Base-by-base conservation (phyloP, 345 rosid genomes). In the Sonneratia alba region DNA sequence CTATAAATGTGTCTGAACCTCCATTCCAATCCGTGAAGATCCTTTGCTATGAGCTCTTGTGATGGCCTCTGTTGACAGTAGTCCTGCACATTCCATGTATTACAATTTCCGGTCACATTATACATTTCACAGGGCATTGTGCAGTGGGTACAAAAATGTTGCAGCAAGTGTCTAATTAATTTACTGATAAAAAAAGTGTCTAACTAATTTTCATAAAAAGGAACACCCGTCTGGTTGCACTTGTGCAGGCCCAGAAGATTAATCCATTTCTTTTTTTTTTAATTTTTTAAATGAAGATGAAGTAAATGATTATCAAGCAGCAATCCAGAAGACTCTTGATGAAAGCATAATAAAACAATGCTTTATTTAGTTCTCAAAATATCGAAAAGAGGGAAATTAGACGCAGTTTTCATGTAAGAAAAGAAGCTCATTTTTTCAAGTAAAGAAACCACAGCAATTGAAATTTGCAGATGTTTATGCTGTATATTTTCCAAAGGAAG, bases 11-110 rank as follows among this genome's bases (percentile, higher is more conserved):
- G 99, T 67, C 99, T 89, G 77, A 96, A 96, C 72, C 83, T 87
- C 99, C 99, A 96, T 79, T 89, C 95, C n/a, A 77, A 74, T 38
- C 98, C 98, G 76, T 92, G 99, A 63, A 96, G 87, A 87, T 96
- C 99, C 81, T 89, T 92, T 13, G 98, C 99, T 42, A 89, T 86
- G 59, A 96, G 97, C 84, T 96, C 99, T 76, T 96, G 98, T 13
- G 98, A 96, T 67, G 99, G 99, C 84, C 99, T 85, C 61, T 92
- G 95, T 72, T 92, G 95, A 81, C 78, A 83, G 75, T 96, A 96
- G 80, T 96, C 97, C 99, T 92, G 74, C 83, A 81, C 47, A 40
- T 66, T 76, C 59, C 22, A 21, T 2, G 27, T n/a, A 32, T 4
- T 40, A 62, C 43, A 68, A 14, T 68, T 4, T 9, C 0, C 32